These are phyloP conservation scores for Lecanicillium sp. DNA, from an alignment of 2,329 filamentous ascomycete species.

Conservation along the genomic window DNA sequence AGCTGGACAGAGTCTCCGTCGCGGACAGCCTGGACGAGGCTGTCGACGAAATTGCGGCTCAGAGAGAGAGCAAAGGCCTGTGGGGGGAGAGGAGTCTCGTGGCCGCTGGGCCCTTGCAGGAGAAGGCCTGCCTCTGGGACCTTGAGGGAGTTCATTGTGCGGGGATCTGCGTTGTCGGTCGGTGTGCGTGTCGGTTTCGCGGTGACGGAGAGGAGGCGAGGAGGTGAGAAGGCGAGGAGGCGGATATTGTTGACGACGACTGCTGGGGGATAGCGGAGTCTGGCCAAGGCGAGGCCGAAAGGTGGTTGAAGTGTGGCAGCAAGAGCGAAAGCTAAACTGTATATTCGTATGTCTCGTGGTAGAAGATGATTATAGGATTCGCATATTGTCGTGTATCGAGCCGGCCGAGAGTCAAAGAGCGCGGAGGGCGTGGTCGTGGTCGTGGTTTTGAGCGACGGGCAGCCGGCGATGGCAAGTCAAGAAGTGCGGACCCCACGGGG, in stretches of 20 bases:
- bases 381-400: conserved; percentile 6
- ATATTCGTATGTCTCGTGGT: too few species aligned
- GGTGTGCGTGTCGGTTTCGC: background rate
- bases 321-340: too few species aligned
- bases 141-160: conserved; percentile 46
- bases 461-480: conserved; percentile 8
- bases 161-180: background rate
- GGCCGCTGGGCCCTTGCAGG: conserved; percentile 45
- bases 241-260: conserved; percentile 5
- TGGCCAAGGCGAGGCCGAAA: background rate
- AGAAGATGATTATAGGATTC: background rate
- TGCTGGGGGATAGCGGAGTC: background rate
- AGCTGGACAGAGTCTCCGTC: conserved; percentile 52
- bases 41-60: conserved; percentile 51
- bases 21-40: conserved; percentile 55
- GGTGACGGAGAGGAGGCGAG: background rate
- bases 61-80: conserved; percentile 56
- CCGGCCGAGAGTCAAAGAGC: conserved; percentile 9
- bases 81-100: conserved; percentile 39
- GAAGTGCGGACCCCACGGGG: conserved; percentile 16
- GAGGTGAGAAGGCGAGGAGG: conserved; percentile 4
- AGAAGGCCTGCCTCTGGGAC: conserved; percentile 53
- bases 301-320: too few species aligned
- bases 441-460: conserved; percentile 1
- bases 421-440: background rate